Evolutionary conservation across 2,329 filamentous ascomycete species (phyloP).

Genomic region (Xylariaceae sp.): DNA sequence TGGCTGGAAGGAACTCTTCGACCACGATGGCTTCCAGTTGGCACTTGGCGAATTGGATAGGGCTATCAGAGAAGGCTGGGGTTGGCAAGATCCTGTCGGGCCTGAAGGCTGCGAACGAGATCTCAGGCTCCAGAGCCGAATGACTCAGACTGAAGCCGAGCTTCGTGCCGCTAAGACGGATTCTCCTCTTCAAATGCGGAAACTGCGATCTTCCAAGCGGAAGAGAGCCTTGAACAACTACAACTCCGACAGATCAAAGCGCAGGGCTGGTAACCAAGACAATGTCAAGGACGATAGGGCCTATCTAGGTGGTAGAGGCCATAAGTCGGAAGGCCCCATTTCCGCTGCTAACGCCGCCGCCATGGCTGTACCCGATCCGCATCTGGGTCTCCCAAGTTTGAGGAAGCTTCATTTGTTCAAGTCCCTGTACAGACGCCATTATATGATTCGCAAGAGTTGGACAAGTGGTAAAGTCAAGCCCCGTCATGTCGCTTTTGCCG

Average conservation of each 20-base stretch:
- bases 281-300: constrained; percentile 39
- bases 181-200: constrained; percentile 34
- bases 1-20: constrained; percentile 90
- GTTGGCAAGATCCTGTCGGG: constrained; percentile 85
- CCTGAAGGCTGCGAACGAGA: constrained; percentile 74
- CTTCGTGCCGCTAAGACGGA: constrained; percentile 42
- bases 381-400: constrained; percentile 70
- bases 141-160: constrained; percentile 50
- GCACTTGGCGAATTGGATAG: constrained; percentile 76
- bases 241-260: constrained; percentile 47
- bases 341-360: constrained; percentile 83
- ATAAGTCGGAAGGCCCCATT: constrained; percentile 73
- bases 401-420: constrained; percentile 90
- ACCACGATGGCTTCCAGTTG: constrained; percentile 73
- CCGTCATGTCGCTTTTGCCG: constrained; percentile 89
- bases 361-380: constrained; percentile 72
- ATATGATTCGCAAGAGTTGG: constrained; percentile 88
- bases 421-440: constrained; percentile 86
- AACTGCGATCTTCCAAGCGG: constrained; percentile 48
- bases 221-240: constrained; percentile 48
- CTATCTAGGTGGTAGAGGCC: constrained; percentile 39
- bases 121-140: constrained; percentile 54
- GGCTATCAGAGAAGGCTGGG: constrained; percentile 89
- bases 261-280: constrained; percentile 47
- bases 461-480: constrained; percentile 81